phyloP scores from a whole-genome alignment of 768 basidiomycete genomes.

The Boletales sp. region DNA sequence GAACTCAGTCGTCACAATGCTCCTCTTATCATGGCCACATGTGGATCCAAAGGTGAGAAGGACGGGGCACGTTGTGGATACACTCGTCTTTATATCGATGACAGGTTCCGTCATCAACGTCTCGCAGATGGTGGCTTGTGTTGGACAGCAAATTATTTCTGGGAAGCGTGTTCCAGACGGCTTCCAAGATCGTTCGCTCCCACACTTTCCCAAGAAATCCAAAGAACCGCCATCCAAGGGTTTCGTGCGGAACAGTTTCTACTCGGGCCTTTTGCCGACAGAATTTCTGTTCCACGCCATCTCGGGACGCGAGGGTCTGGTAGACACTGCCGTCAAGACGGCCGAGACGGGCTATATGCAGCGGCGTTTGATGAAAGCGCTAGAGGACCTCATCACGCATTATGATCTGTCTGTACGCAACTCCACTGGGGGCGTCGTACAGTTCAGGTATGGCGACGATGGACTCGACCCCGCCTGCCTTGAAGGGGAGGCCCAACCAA shows the following conservation, averaged over 20 bases:
- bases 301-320: slow-evolving; percentile 95
- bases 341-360: slow-evolving; percentile 99
- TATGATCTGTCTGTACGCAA: slow-evolving; percentile 97
- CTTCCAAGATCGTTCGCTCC: slow-evolving; percentile 98
- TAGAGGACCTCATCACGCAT: slow-evolving; percentile 94
- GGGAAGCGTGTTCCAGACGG: slow-evolving; percentile 98
- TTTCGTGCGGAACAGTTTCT: slow-evolving; percentile 98
- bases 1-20: slow-evolving; percentile 98
- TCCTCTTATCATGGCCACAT: slow-evolving; percentile 97
- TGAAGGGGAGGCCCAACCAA: slow-evolving; percentile 92
- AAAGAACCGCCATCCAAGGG: slow-evolving; percentile 96
- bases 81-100: not conserved
- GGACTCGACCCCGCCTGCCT: slow-evolving; percentile 95
- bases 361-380: slow-evolving; percentile 95
- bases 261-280: slow-evolving; percentile 83
- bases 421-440: slow-evolving; percentile 91
- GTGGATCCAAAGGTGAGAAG: slow-evolving; percentile 89
- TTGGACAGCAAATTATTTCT: slow-evolving; percentile 98
- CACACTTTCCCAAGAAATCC: slow-evolving; percentile 97
- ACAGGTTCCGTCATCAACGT: slow-evolving; percentile 99
- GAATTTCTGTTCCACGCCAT: slow-evolving; percentile 99
- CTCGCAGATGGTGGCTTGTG: slow-evolving; percentile 99
- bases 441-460: slow-evolving; percentile 96
- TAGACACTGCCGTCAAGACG: slow-evolving; percentile 99
- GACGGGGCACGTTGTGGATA: not conserved